Percentiles rank a stretch among this genome's conserved stretches.
Conservation (phyloP, 306 rosid species). For the Lathyrus oleraceus region DNA sequence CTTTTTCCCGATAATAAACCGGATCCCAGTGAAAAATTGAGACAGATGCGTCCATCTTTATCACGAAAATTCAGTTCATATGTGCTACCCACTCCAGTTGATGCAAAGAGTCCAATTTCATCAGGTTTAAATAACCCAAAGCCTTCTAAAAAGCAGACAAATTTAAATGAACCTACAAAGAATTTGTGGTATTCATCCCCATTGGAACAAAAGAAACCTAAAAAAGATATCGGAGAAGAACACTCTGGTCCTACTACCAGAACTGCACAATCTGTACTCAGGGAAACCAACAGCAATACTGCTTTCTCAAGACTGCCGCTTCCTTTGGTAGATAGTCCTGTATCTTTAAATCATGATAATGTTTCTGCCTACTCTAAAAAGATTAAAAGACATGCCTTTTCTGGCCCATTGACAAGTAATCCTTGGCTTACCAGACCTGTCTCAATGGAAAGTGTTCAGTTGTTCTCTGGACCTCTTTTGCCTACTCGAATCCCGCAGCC, state of each 20-base stretch:
- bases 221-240: constrained; percentile 48
- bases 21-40: constrained; percentile 63
- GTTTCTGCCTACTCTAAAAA: constrained; percentile 63
- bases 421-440: constrained; percentile 56
- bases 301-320: constrained; percentile 59
- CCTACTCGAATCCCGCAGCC: constrained; percentile 67
- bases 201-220: constrained; percentile 60
- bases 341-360: constrained; percentile 46
- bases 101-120: constrained; percentile 55
- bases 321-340: constrained; percentile 55
- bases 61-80: constrained; percentile 77
- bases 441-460: constrained; percentile 48
- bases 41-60: constrained; percentile 69
- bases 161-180: constrained; percentile 46
- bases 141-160: constrained; percentile 43
- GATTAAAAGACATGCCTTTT: constrained; percentile 71
- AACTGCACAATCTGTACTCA: constrained; percentile 58
- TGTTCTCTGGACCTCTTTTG: constrained; percentile 86
- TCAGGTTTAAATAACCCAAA: constrained; percentile 49
- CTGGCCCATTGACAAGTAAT: constrained; percentile 83
- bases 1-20: constrained; percentile 66
- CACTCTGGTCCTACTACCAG: constrained; percentile 41
- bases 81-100: constrained; percentile 87
- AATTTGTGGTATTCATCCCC: constrained; percentile 87
- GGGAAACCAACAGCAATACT: constrained; percentile 74